Percentiles rank a stretch among this genome's conserved stretches.
Conservation (phyloP, 805 yeast genomes). For the Sungouiella blattae region DNA sequence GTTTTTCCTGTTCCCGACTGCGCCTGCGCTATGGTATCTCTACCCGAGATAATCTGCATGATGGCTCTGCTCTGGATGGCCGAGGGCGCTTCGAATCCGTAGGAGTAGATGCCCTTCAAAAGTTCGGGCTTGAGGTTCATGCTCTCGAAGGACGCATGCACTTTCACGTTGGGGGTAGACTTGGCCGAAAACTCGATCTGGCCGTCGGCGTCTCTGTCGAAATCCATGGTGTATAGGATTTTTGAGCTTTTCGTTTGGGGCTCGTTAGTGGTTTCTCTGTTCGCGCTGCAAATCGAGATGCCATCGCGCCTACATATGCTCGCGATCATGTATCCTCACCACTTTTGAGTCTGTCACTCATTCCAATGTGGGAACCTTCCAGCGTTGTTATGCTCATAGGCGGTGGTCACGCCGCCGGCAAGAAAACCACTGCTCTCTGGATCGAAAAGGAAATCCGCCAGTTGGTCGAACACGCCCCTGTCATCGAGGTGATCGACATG, state of each 20-base stretch:
- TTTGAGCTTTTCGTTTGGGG: too few species aligned
- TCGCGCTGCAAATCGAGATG: neutral
- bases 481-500: constrained; percentile 42
- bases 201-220: constrained; percentile 58
- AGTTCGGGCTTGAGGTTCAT: constrained; percentile 40
- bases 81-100: constrained; percentile 95
- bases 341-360: too few species aligned
- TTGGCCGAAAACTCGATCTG: constrained; percentile 48
- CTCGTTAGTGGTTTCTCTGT: too few species aligned
- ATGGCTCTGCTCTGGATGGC: constrained; percentile 98
- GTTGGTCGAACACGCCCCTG: constrained; percentile 5
- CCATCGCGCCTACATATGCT: too few species aligned
- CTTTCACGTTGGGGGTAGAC: constrained; percentile 51
- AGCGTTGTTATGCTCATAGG: constrained; percentile 50
- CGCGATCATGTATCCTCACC: too few species aligned
- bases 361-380: too few species aligned
- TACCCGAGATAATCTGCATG: constrained; percentile 87
- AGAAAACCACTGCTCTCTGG: constrained; percentile 32
- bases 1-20: constrained; percentile 99
- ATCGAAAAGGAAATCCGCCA: constrained; percentile 29
- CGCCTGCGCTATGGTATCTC: constrained; percentile 97
- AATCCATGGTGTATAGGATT: constrained; percentile 31
- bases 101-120: constrained; percentile 64
- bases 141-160: constrained; percentile 46
- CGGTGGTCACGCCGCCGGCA: constrained; percentile 65